Base-by-base conservation (phyloP, 805 yeast genomes). In the Tetrapisispora phaffii region DNA sequence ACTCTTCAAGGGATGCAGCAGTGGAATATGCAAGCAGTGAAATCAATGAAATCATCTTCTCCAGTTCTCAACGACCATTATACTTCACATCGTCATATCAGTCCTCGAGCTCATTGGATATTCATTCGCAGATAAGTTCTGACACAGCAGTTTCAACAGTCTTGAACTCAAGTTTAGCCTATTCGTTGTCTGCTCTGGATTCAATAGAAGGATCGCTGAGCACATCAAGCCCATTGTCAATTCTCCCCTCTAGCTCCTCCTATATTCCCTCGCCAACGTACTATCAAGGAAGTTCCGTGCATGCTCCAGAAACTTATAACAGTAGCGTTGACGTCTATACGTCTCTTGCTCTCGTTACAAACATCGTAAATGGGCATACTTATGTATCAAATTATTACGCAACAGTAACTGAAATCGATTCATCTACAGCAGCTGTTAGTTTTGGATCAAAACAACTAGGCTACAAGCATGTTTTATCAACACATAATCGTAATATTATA, bases 401-500 rank as follows among this genome's bases (percentile, higher is more conserved):
- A 4, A 61, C 68, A 0, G 48, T 64, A 5, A 61, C 70, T 0
- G 44, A 54, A 24, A 36, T 10, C 7, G 52, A 57, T 8, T 52
- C 66, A 4, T 41, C 63, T 7, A 50, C 65, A 0, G 50, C 51
- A 6, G 34, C 59, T 2, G 56, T 56, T n/a, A 54, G 56, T 13
- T 6, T 28, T 28, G 34, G 41, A n/a, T 23, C 21, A 9, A 36
- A 36, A 16, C 28, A 36, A 16, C 17, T 41, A 32, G 36, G 44
- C 16, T n/a, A 38, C 23, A 41, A 50, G 32, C 36, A 50, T 1
- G 80, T 81, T 0, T 60, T 78, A 5, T 68, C 79, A 0, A 53
- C 66, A 12, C 69, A 72, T 39, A 62, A 72, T 47, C 70, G 73
- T 45, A 72, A 71, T 47, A 70, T 80, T 37, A 76, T 80, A 23